Conservation (phyloP, 495 filamentous ascomycete species). For the Podospora tetraspora region DNA sequence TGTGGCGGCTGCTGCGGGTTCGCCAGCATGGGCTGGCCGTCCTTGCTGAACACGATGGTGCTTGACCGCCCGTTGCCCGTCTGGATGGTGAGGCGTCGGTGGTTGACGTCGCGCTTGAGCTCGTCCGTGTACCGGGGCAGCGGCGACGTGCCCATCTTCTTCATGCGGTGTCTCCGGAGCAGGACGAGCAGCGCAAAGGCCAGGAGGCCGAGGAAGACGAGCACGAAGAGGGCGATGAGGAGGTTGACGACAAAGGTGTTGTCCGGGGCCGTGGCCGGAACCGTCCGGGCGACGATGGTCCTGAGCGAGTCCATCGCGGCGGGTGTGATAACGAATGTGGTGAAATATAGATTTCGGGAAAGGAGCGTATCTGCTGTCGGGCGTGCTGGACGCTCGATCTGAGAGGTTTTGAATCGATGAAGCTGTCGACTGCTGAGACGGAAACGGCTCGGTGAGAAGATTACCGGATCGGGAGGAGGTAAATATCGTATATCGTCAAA, state of each 20-base stretch:
- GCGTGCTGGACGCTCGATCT: neutral
- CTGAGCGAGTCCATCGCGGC: slow-evolving; percentile 45
- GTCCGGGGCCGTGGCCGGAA: slow-evolving; percentile 34
- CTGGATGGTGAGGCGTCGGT: slow-evolving; percentile 44
- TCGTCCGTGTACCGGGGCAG: slow-evolving; percentile 54
- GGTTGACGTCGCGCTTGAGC: slow-evolving; percentile 38
- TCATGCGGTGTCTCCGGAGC: slow-evolving; percentile 54
- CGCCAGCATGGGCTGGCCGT: slow-evolving; percentile 62
- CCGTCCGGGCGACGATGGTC: slow-evolving; percentile 48
- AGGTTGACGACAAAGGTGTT: slow-evolving; percentile 58
- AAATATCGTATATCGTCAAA: neutral
- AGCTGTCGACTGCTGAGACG: slow-evolving; percentile 5
- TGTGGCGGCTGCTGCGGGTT: slow-evolving; percentile 69
- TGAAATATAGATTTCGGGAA: neutral
- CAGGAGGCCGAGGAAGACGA: slow-evolving; percentile 63
- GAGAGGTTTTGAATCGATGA: neutral
- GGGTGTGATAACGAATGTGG: slow-evolving; percentile 20
- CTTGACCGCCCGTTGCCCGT: slow-evolving; percentile 67
- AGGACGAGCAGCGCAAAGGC: slow-evolving; percentile 63
- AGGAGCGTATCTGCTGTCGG: slow-evolving; percentile 8
- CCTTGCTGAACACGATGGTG: slow-evolving; percentile 68
- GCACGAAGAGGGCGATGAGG: slow-evolving; percentile 70
- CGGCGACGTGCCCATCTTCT: slow-evolving; percentile 41
- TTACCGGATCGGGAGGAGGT: neutral
- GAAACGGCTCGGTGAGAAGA: slow-evolving; percentile 8